A percentile compares a stretch with the other conserved stretches of the same genome.
Conservation (phyloP, 2,329 filamentous ascomycete species). For the Claviceps paspali region DNA sequence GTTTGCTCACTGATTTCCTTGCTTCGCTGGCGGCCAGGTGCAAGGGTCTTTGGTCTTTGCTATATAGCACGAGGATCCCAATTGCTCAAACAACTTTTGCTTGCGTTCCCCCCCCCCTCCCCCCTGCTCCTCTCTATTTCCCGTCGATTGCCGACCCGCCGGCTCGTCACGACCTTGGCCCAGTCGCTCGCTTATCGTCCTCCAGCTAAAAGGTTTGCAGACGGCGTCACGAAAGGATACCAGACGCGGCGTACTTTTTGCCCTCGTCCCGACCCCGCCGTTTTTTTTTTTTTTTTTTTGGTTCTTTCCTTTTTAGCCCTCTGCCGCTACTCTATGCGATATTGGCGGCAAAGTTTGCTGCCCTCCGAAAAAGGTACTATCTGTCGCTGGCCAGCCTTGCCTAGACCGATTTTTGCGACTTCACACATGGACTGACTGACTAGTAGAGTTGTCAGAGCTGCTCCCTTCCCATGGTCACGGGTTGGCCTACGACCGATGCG, state of each 20-base stretch:
- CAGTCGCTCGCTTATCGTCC: conserved; percentile 1
- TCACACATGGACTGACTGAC: conserved; percentile 1
- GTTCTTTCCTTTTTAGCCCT: neutral
- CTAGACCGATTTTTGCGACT: neutral
- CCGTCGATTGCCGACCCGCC: too few relatives aligned
- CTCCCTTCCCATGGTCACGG: neutral
- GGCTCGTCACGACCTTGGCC: too few relatives aligned
- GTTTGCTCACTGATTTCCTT: too few relatives aligned
- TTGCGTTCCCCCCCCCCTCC: too few relatives aligned
- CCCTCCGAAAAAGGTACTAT: neutral
- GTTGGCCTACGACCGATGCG: neutral
- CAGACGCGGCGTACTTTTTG: too few relatives aligned
- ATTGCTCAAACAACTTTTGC: too few relatives aligned
- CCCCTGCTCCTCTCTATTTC: too few relatives aligned
- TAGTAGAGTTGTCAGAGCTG: too few relatives aligned
- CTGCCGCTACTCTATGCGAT: neutral
- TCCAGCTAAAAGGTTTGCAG: conserved; percentile 1
- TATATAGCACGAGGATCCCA: too few relatives aligned
- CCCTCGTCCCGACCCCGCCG: neutral
- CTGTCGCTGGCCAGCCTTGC: conserved; percentile 3
- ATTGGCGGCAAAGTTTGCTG: neutral
- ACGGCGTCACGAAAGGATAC: neutral
- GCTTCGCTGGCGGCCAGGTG: too few relatives aligned
- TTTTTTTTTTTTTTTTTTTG: too few relatives aligned
- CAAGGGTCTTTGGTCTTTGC: too few relatives aligned